phyloP scores from a whole-genome alignment of 129 eudicot species.

The Artemisia argyi region DNA sequence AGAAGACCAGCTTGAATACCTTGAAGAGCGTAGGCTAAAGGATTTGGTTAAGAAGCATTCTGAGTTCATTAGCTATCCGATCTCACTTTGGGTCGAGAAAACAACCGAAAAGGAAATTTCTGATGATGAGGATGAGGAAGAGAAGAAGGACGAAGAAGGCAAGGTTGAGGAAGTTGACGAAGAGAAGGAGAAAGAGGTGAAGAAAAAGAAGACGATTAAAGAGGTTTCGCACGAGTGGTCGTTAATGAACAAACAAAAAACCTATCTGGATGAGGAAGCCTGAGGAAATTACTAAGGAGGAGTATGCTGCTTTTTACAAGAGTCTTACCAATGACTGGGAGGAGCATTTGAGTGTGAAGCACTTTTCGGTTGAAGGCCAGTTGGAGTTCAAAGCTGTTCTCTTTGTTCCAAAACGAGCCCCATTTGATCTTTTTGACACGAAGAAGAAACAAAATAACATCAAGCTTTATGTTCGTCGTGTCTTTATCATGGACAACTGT shows the following conservation, averaged over 20 bases:
- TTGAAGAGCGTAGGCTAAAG: constrained; percentile 72
- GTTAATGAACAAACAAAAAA: constrained; percentile 28
- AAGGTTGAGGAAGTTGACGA: constrained; percentile 48
- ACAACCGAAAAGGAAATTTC: constrained; percentile 49
- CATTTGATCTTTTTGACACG: constrained; percentile 65
- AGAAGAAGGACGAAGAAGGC: constrained; percentile 47
- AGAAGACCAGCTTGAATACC: constrained; percentile 79
- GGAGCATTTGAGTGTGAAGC: constrained; percentile 70
- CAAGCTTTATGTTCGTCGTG: constrained; percentile 56
- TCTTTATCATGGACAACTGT: constrained; percentile 65
- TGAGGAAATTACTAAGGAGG: constrained; percentile 71
- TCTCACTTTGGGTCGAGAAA: constrained; percentile 37
- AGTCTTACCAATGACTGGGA: constrained; percentile 78
- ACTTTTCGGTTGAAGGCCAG: constrained; percentile 77
- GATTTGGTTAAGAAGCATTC: constrained; percentile 48
- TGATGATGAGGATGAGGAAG: constrained; percentile 55
- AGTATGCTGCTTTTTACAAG: constrained; percentile 71
- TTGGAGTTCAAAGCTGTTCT: constrained; percentile 70
- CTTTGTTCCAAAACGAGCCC: constrained; percentile 74
- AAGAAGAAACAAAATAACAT: constrained; percentile 59
- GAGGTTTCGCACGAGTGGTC: constrained; percentile 54
- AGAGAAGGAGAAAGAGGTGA: constrained; percentile 41
- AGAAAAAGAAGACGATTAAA: constrained; percentile 49
- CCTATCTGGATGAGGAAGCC: constrained; percentile 41
- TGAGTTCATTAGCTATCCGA: constrained; percentile 15